Percentiles rank a stretch among this genome's conserved stretches.
These are phyloP conservation scores for Eragrostis tef DNA, from an alignment of 202 grass and related monocot species.

Conservation along the genomic window DNA sequence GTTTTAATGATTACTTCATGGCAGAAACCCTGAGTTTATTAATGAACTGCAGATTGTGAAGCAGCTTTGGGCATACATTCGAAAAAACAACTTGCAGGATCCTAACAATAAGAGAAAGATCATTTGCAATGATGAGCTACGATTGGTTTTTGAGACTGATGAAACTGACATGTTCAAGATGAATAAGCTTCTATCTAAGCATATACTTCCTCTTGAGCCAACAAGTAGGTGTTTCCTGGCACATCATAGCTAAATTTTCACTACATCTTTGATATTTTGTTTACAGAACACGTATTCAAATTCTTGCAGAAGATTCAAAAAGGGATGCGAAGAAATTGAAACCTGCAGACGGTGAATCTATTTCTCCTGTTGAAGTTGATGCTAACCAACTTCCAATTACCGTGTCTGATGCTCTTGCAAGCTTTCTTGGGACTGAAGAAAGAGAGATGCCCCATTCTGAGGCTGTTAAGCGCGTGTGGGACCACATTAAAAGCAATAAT, in stretches of 20 bases:
- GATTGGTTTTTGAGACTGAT: conserved; percentile 90
- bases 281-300: conserved; percentile 34
- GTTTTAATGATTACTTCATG: conserved; percentile 24
- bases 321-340: conserved; percentile 68
- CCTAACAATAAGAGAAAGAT: conserved; percentile 97
- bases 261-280: conserved; percentile 3
- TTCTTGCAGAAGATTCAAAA: conserved; percentile 66
- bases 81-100: conserved; percentile 89
- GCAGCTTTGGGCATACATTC: conserved; percentile 95
- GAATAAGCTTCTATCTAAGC: conserved; percentile 91
- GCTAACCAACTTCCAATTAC: conserved; percentile 54
- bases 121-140: conserved; percentile 90
- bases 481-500: conserved; percentile 86
- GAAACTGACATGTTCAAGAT: conserved; percentile 97
- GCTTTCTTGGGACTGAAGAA: conserved; percentile 82
- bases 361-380: conserved; percentile 55
- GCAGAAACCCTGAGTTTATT: conserved; percentile 29
- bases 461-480: conserved; percentile 79
- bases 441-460: conserved; percentile 72
- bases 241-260: conserved; percentile 7
- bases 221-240: conserved; percentile 54
- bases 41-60: conserved; percentile 74
- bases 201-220: conserved; percentile 76
- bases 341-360: conserved; percentile 44
- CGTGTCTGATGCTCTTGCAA: conserved; percentile 77